Conservation (phyloP, 257 asterid species). For the Osmanthus fragrans region DNA sequence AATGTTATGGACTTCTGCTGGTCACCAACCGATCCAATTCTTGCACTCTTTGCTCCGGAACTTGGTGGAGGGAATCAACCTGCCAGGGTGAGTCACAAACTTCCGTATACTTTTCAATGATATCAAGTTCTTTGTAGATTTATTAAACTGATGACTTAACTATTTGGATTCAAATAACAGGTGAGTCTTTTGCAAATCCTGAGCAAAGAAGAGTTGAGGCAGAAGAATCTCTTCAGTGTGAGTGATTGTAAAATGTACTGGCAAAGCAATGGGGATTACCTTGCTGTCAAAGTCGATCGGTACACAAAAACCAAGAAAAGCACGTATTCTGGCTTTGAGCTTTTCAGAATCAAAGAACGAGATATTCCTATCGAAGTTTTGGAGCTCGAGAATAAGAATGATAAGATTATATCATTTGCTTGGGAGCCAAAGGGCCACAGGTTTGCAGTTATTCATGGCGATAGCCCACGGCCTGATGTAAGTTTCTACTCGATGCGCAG, state of each 20-base stretch:
- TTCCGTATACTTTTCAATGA: not conserved
- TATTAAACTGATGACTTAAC: not conserved
- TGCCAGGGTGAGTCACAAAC: constrained; percentile 64
- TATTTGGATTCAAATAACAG: constrained; percentile 32
- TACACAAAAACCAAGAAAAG: constrained; percentile 91
- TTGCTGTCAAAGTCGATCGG: constrained; percentile 92
- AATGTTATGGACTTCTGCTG: constrained; percentile 85
- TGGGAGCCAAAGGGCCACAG: constrained; percentile 99
- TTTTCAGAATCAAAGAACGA: constrained; percentile 87
- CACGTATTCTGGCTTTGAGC: constrained; percentile 95
- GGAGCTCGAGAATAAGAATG: constrained; percentile 94
- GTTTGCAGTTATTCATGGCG: constrained; percentile 95
- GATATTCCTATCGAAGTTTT: constrained; percentile 97
- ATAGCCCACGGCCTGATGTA: constrained; percentile 88
- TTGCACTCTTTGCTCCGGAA: constrained; percentile 88
- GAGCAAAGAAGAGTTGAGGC: constrained; percentile 87
- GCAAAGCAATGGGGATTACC: constrained; percentile 98
- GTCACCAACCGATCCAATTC: constrained; percentile 93
- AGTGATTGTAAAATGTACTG: constrained; percentile 98
- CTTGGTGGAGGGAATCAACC: constrained; percentile 98
- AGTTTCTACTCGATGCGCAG: constrained; percentile 93
- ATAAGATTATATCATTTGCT: constrained; percentile 90
- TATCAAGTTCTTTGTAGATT: not conserved
- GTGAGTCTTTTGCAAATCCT: constrained; percentile 92
- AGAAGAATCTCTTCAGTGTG: constrained; percentile 91